These are phyloP conservation scores for Hibiscus syriacus DNA, from an alignment of 345 rosid genomes.

Conservation along the genomic window DNA sequence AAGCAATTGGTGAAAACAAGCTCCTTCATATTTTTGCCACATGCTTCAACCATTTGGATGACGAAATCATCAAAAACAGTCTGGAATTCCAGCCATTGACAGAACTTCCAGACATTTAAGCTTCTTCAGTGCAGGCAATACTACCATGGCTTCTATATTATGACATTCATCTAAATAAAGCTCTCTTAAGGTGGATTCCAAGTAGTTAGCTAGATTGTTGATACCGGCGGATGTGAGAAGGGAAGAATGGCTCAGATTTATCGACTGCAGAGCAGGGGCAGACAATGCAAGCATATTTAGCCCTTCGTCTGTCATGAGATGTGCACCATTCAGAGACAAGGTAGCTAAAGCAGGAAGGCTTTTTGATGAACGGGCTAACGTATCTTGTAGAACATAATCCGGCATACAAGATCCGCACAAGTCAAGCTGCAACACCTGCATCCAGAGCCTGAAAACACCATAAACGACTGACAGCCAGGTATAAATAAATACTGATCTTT, in stretches of 20 bases:
- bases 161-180: slow-evolving; percentile 43
- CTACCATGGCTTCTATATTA: slow-evolving; percentile 21
- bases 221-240: slow-evolving; percentile 32
- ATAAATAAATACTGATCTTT: not conserved
- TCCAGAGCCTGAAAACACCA: slow-evolving; percentile 10
- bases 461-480: not conserved
- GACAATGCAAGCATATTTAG: slow-evolving; percentile 18
- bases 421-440: slow-evolving; percentile 43
- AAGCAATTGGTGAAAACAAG: slow-evolving; percentile 21
- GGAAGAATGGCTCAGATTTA: slow-evolving; percentile 39
- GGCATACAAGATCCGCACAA: slow-evolving; percentile 31
- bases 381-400: slow-evolving; percentile 20
- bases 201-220: slow-evolving; percentile 16
- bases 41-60: slow-evolving; percentile 8
- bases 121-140: slow-evolving; percentile 25
- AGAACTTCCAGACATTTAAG: slow-evolving; percentile 27
- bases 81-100: slow-evolving; percentile 32
- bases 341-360: slow-evolving; percentile 29
- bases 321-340: slow-evolving; percentile 41
- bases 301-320: slow-evolving; percentile 32
- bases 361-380: slow-evolving; percentile 14
- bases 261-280: slow-evolving; percentile 36
- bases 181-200: slow-evolving; percentile 31
- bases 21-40: slow-evolving; percentile 34
- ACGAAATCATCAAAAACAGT: slow-evolving; percentile 27